Evolutionary conservation across 306 rosid species (phyloP).

Genomic region (Crotalaria pallida): DNA sequence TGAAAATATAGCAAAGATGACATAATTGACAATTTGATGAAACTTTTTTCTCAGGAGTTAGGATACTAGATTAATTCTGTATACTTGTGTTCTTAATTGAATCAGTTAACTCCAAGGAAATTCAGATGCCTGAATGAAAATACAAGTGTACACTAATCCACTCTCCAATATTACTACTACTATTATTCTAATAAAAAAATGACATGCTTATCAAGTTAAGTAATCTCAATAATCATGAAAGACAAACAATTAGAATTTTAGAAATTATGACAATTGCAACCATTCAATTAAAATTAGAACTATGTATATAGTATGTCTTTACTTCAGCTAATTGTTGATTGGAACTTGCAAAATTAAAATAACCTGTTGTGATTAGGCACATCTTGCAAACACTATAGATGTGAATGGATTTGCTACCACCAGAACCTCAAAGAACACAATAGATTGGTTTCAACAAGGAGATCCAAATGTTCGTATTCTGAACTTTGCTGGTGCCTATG

Average conservation of each 20-base stretch:
- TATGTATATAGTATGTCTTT: neutral
- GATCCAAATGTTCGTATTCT: conserved; percentile 36
- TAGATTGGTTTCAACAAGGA: conserved; percentile 37
- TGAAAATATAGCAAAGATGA: neutral
- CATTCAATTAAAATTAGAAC: neutral
- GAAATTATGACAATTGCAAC: neutral
- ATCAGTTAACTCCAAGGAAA: neutral
- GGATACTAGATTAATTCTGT: neutral
- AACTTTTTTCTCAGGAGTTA: neutral
- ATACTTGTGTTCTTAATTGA: neutral
- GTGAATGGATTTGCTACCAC: conserved; percentile 15
- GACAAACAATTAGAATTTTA: neutral
- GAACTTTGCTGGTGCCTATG: conserved; percentile 38
- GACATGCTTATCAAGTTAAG: neutral
- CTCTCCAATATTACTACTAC: neutral
- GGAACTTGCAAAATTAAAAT: neutral
- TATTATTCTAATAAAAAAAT: neutral
- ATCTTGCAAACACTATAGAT: conserved; percentile 23
- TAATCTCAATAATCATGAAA: neutral
- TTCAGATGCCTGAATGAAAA: neutral
- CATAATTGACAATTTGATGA: neutral
- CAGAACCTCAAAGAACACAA: conserved; percentile 24
- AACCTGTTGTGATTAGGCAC: conserved; percentile 26
- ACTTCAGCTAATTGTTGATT: neutral
- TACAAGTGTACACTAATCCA: neutral